Evolutionary conservation across 805 yeast genomes (phyloP).

Genomic region (Cyberlindnera misumaiensis): DNA sequence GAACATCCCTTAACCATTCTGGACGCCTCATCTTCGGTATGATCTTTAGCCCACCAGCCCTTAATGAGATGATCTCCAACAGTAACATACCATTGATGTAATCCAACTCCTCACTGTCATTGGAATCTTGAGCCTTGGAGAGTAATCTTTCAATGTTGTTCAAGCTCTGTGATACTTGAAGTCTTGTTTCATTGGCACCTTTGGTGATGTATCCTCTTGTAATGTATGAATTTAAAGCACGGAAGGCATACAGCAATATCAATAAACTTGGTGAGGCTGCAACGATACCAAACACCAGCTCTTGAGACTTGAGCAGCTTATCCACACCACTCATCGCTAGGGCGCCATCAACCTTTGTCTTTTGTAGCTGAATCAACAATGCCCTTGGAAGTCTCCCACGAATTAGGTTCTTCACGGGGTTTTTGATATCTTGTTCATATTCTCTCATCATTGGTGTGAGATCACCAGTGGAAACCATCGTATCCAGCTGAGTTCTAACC

Average conservation of each 20-base stretch:
- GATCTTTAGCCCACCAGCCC: slow-evolving; percentile 38
- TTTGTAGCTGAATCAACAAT: slow-evolving; percentile 85
- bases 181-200: slow-evolving; percentile 17
- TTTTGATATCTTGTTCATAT: slow-evolving; percentile 69
- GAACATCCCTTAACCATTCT: slow-evolving; percentile 60
- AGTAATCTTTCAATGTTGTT: slow-evolving; percentile 56
- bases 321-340: slow-evolving; percentile 89
- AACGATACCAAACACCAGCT: slow-evolving; percentile 85
- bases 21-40: slow-evolving; percentile 42
- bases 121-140: slow-evolving; percentile 21
- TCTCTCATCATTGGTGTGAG: slow-evolving; percentile 70
- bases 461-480: slow-evolving; percentile 64
- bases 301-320: slow-evolving; percentile 81
- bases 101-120: slow-evolving; percentile 23
- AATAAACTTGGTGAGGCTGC: slow-evolving; percentile 79
- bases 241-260: slow-evolving; percentile 42
- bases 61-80: slow-evolving; percentile 58
- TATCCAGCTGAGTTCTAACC: slow-evolving; percentile 29
- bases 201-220: slow-evolving; percentile 29
- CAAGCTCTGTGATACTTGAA: slow-evolving; percentile 35
- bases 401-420: slow-evolving; percentile 56
- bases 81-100: slow-evolving; percentile 52
- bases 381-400: slow-evolving; percentile 71
- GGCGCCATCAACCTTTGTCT: slow-evolving; percentile 92
- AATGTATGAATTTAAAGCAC: slow-evolving; percentile 24